Evolutionary conservation across 192 early-diverging fungal genomes (phyloP).

Genomic region (Jimgerdemannia flammicorona): DNA sequence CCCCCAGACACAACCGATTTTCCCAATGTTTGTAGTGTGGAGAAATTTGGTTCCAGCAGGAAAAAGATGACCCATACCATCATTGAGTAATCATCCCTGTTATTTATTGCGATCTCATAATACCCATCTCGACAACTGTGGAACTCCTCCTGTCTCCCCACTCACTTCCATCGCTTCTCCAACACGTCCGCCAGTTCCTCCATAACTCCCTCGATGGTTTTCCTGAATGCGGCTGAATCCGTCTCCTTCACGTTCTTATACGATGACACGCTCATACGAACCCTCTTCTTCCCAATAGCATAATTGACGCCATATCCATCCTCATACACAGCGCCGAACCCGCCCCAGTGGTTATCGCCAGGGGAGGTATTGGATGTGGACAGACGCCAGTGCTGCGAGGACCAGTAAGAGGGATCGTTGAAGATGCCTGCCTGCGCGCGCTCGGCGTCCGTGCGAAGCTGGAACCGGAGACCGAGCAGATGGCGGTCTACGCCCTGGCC

Average conservation of each 20-base stretch:
- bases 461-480: slow-evolving; percentile 66
- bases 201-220: slow-evolving; percentile 53
- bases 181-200: slow-evolving; percentile 50
- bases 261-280: slow-evolving; percentile 70
- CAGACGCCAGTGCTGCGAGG: slow-evolving; percentile 66
- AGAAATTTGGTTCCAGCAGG: no score
- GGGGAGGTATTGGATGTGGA: slow-evolving; percentile 64
- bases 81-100: no score
- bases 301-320: slow-evolving; percentile 92
- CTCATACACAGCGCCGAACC: slow-evolving; percentile 75
- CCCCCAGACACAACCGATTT: no score
- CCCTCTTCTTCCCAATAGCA: slow-evolving; percentile 51
- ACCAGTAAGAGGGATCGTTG: slow-evolving; percentile 63
- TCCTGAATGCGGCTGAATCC: slow-evolving; percentile 54
- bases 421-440: slow-evolving; percentile 28
- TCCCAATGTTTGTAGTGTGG: no score
- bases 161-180: no score
- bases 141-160: no score
- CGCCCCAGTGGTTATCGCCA: slow-evolving; percentile 64
- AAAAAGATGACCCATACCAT: no score
- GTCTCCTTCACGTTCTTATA: slow-evolving; percentile 16
- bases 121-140: no score
- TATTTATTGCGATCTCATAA: no score
- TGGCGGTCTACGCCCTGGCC: slow-evolving; percentile 77
- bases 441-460: slow-evolving; percentile 21